Base-by-base conservation (phyloP, 2,329 filamentous ascomycete species). In the Cryphonectria nitschkei region DNA sequence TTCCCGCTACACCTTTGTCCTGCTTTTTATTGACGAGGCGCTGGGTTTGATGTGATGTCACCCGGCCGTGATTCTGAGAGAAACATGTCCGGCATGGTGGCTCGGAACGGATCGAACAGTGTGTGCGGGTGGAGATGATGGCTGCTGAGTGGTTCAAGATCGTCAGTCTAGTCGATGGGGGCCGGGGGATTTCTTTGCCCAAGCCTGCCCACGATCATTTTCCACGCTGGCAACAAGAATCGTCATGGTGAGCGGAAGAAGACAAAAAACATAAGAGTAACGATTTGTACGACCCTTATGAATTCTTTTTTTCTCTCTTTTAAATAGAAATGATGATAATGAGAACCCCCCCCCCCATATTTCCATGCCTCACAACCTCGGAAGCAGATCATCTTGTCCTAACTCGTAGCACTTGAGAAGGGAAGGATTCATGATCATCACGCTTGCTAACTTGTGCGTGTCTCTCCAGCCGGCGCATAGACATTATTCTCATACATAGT, bases 291-390 rank as follows among this genome's bases (percentile, higher is more conserved):
- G 71, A 73, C 66, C 46, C 67, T 37, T 54, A 66, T 52, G 69
- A 50, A 67, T 65, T 65, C 8, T n/a, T 50, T 50, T 46, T 6
- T 46, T 64, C 26, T 26, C 26, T 26, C 26, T 26, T 26, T 26
- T 26, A 26, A 26, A 26, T 26, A 71, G 71, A 69, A 58, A 52
- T 71, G 58, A 72, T 66, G 68, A 70, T 72, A 71, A 73, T 71
- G 71, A 73, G 39, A 39, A 73, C 22, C 46, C 19, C 22, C 34
- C 54, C 26, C 26, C 26, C 26, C 26, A 26, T 26, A 41, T 58
- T 67, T 58, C 16, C 16, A 13, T 46, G 2, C 26, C 43, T 8
- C 19, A 32, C n/a, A 37, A 19, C 56, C 56, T 32, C 32, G 37
- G 16, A 32, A 16, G n/a, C n/a, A 14, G 50, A 26, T 26, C 13